Percentiles rank a stretch among this genome's conserved stretches.
phyloP scores from a whole-genome alignment of 371 early-diverging fungal genomes.

The Apophysomyces variabilis region DNA sequence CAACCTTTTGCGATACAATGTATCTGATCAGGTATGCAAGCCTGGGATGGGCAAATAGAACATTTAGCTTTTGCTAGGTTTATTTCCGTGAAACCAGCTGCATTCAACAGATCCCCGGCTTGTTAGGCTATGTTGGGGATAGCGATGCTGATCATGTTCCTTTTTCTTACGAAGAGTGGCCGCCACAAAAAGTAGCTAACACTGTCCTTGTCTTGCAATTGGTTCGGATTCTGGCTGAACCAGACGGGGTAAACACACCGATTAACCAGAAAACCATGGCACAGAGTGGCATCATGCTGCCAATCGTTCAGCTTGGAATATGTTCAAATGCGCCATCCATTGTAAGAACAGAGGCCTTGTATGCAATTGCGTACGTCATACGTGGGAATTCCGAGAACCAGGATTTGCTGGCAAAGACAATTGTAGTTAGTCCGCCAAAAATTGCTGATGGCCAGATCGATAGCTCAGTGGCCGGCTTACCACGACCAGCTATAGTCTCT shows the following conservation, averaged over 20 bases:
- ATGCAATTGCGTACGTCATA: conserved; percentile 83
- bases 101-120: conserved; percentile 80
- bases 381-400: conserved; percentile 79
- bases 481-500: conserved; percentile 66
- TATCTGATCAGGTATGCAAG: conserved; percentile 88
- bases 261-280: conserved; percentile 89
- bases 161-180: conserved; percentile 60
- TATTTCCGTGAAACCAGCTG: conserved; percentile 95
- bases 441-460: conserved; percentile 35
- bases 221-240: conserved; percentile 86
- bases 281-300: conserved; percentile 74
- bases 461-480: conserved; percentile 16
- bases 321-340: conserved; percentile 64
- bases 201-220: conserved; percentile 82
- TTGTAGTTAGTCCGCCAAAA: conserved; percentile 50
- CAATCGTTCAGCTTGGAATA: conserved; percentile 66
- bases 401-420: conserved; percentile 63
- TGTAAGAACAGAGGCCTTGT: conserved; percentile 75
- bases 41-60: not conserved
- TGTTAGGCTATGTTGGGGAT: conserved; percentile 69
- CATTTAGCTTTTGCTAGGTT: conserved; percentile 51
- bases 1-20: conserved; percentile 91
- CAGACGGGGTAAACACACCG: conserved; percentile 83
- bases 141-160: conserved; percentile 62
- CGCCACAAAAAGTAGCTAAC: conserved; percentile 83